phyloP scores from a whole-genome alignment of 116 monocot species.

The Cymodocea nodosa region DNA sequence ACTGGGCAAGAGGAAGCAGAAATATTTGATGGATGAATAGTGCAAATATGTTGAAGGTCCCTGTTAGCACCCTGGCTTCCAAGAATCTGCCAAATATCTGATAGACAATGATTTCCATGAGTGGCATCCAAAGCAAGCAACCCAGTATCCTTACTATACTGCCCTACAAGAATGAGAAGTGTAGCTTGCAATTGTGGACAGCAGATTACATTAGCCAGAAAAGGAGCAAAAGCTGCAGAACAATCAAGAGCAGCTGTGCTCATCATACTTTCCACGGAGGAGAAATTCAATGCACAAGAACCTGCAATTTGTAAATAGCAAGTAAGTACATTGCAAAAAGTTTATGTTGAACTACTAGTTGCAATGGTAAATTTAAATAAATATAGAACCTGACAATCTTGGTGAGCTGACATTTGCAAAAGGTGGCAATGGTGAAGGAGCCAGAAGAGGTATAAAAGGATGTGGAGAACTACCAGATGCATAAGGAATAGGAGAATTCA shows the following conservation, averaged over 20 bases:
- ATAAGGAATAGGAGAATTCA: constrained; percentile 27
- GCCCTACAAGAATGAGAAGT: constrained; percentile 69
- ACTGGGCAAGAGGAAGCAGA: constrained; percentile 62
- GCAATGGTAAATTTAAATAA: neutral
- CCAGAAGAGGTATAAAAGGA: constrained; percentile 70
- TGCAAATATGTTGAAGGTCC: constrained; percentile 58
- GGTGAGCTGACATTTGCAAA: constrained; percentile 53
- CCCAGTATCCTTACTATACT: constrained; percentile 60
- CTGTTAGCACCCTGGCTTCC: constrained; percentile 58
- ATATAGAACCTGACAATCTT: constrained; percentile 58
- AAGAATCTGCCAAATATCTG: constrained; percentile 78
- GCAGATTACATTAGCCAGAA: constrained; percentile 92
- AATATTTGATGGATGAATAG: constrained; percentile 54
- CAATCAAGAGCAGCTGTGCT: constrained; percentile 85
- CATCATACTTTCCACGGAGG: constrained; percentile 35
- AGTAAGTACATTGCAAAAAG: constrained; percentile 1
- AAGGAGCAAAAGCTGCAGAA: constrained; percentile 66
- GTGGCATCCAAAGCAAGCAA: constrained; percentile 58
- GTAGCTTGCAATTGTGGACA: constrained; percentile 89
- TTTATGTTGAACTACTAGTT: neutral
- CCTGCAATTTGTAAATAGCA: constrained; percentile 27
- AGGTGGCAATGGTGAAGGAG: constrained; percentile 74
- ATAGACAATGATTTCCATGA: constrained; percentile 79
- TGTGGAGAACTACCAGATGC: constrained; percentile 45
- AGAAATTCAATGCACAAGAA: constrained; percentile 67